A percentile compares a stretch with the other conserved stretches of the same genome.
phyloP scores from a whole-genome alignment of 2,329 filamentous ascomycete genomes.

The Epichloe sibirici region DNA sequence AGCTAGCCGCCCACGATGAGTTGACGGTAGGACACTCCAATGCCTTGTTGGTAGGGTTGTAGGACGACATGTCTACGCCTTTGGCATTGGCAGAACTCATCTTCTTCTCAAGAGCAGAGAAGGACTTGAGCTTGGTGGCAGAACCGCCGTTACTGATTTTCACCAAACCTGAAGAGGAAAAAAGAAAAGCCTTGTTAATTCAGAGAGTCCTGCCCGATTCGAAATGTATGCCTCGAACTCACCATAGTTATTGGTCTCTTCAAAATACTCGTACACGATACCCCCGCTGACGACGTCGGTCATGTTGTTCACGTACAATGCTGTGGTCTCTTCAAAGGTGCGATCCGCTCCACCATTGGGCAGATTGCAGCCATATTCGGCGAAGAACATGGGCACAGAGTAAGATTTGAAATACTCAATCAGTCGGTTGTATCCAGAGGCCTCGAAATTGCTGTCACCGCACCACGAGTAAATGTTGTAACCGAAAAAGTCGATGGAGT shows the following conservation, averaged over 20 bases:
- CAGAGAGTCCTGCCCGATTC: too few species aligned
- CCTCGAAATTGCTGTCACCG: conserved; percentile 62
- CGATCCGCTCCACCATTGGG: conserved; percentile 51
- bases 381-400: conserved; percentile 93
- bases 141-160: conserved; percentile 37
- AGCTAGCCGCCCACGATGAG: conserved; percentile 50
- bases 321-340: conserved; percentile 72
- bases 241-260: conserved; percentile 84
- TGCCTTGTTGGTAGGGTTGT: conserved; percentile 64
- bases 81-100: conserved; percentile 56
- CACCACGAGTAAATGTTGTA: conserved; percentile 99
- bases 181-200: too few species aligned
- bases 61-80: conserved; percentile 52
- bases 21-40: conserved; percentile 58
- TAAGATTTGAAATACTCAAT: conserved; percentile 80
- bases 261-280: conserved; percentile 98
- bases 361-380: conserved; percentile 92
- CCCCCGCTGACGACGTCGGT: conserved; percentile 80
- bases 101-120: conserved; percentile 55
- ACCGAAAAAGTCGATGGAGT: conserved; percentile 89
- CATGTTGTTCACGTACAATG: conserved; percentile 74
- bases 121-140: conserved; percentile 62
- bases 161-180: conserved; percentile 45
- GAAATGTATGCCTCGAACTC: conserved; percentile 16
- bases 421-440: conserved; percentile 71